phyloP scores from a whole-genome alignment of 2,329 filamentous ascomycete genomes.

The Chaetomiaceae sp. region DNA sequence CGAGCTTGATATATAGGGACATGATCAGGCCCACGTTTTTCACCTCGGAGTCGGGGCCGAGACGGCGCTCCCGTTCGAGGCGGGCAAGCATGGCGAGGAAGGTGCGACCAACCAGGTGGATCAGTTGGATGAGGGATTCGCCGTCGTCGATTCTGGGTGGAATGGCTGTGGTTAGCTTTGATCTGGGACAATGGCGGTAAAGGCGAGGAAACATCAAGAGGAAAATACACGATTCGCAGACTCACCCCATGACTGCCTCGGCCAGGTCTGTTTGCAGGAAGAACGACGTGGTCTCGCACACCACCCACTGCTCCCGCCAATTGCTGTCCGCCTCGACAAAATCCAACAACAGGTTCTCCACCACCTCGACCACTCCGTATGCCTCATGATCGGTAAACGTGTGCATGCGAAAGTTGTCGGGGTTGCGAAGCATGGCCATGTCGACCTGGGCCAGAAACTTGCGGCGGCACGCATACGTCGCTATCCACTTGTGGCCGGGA shows the following conservation, averaged over 20 bases:
- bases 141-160: slow-evolving; percentile 28
- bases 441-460: slow-evolving; percentile 26
- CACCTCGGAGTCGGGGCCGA: slow-evolving; percentile 33
- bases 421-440: slow-evolving; percentile 26
- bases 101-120: slow-evolving; percentile 30
- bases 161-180: not conserved
- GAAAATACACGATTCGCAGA: not conserved
- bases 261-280: slow-evolving; percentile 25
- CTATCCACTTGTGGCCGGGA: slow-evolving; percentile 31
- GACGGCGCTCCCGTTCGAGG: slow-evolving; percentile 32
- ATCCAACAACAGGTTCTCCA: slow-evolving; percentile 40
- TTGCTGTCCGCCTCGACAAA: slow-evolving; percentile 30
- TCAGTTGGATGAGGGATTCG: slow-evolving; percentile 16
- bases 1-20: slow-evolving; percentile 32
- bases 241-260: not conserved
- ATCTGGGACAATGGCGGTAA: not conserved
- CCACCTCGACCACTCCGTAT: slow-evolving; percentile 37
- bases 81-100: slow-evolving; percentile 37
- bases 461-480: slow-evolving; percentile 28
- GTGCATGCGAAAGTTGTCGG: slow-evolving; percentile 30
- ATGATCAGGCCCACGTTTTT: slow-evolving; percentile 37
- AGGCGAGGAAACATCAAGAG: no score
- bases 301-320: slow-evolving; percentile 34
- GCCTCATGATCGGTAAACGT: slow-evolving; percentile 37
- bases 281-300: slow-evolving; percentile 35